Evolutionary conservation across 2,329 filamentous ascomycete species (phyloP).

Genomic region (Penicillium psychrosexuale): DNA sequence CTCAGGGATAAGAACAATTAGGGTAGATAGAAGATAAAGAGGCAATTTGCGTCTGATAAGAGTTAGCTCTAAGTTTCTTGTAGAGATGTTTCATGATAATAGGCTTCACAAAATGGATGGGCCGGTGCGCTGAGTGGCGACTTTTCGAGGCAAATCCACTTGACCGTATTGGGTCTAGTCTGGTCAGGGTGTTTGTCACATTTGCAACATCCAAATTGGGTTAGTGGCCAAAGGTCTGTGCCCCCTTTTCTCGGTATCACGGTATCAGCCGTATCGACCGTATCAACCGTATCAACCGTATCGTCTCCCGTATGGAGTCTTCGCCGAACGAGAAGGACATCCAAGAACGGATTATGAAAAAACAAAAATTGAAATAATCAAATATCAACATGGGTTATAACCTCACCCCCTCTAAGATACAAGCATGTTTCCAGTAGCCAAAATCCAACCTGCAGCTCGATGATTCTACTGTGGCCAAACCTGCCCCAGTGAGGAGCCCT

Average conservation of each 20-base stretch:
- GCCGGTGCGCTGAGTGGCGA: background rate
- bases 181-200: background rate
- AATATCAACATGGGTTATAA: background rate
- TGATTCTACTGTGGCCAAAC: constrained; percentile 13
- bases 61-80: background rate
- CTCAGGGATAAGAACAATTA: background rate
- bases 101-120: background rate
- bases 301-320: background rate
- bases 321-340: background rate
- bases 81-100: background rate
- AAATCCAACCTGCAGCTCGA: constrained; percentile 8
- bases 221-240: background rate
- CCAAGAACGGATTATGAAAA: background rate
- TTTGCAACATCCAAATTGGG: background rate
- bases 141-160: background rate
- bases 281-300: background rate
- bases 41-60: background rate
- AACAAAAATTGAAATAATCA: background rate
- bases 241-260: constrained; percentile 1
- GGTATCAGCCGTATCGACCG: background rate
- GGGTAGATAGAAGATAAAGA: background rate
- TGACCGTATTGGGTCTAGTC: constrained; percentile 1
- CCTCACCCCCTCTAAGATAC: background rate
- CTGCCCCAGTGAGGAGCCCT: constrained; percentile 12
- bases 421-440: background rate